Conservation (phyloP, 306 rosid species). For the Aeschynomene evenia region DNA sequence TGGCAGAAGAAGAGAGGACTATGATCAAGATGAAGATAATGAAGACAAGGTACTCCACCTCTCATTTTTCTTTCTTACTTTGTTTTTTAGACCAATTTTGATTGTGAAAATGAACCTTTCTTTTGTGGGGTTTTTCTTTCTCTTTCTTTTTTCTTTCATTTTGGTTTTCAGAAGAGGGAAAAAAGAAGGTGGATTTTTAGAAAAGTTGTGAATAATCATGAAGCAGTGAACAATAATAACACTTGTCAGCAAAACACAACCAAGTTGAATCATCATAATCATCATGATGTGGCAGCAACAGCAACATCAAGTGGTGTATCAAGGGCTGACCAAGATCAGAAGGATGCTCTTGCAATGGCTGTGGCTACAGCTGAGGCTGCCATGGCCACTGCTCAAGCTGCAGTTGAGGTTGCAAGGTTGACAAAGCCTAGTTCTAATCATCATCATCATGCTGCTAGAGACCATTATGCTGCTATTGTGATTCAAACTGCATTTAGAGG, state of each 20-base stretch:
- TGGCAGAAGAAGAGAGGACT: conserved; percentile 39
- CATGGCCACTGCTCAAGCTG: conserved; percentile 75
- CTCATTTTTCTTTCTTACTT: not conserved
- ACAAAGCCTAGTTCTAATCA: conserved; percentile 38
- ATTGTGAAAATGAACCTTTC: not conserved
- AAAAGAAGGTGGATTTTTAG: conserved; percentile 88
- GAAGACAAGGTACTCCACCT: conserved; percentile 65
- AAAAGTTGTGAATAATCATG: conserved; percentile 59
- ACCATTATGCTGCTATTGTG: conserved; percentile 48
- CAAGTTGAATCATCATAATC: conserved; percentile 23
- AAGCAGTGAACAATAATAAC: conserved; percentile 28
- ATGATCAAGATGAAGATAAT: conserved; percentile 61
- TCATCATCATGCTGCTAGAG: conserved; percentile 36
- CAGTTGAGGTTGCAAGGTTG: conserved; percentile 65
- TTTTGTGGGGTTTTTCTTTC: not conserved
- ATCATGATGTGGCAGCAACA: conserved; percentile 19
- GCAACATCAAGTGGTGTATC: conserved; percentile 12
- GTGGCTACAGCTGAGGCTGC: conserved; percentile 86
- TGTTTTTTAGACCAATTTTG: not conserved
- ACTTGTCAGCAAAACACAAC: conserved; percentile 33
- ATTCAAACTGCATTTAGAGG: conserved; percentile 96
- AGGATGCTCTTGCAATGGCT: conserved; percentile 70
- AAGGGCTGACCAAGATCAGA: conserved; percentile 49
- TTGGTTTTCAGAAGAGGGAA: conserved; percentile 77
- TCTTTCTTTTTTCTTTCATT: no score